Evolutionary conservation across 768 basidiomycete species (phyloP), one percentile per base, ranked within the genome.

Genomic region (Fistulinella prunicolor): DNA sequence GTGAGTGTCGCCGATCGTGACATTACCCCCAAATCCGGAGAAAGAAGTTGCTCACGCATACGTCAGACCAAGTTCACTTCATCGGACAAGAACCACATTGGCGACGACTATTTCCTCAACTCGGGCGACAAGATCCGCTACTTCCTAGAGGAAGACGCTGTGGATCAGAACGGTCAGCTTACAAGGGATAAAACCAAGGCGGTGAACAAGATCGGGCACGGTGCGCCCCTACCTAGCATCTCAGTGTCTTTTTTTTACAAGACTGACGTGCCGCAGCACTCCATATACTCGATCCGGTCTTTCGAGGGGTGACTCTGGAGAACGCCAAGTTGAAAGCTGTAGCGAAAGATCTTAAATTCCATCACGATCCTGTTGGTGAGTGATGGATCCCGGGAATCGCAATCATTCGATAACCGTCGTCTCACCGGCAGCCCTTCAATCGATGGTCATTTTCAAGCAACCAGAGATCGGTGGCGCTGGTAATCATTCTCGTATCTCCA

Each of bases 381-480:
- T 62, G 20, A 6, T 6, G 21, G 23, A n/a, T 32, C 3, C 9
- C 6, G 28, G 35, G 38, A 12, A 10, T 22, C 17, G 21, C 6
- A 2, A 9, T 30, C 13, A 20, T 19, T 38, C n/a, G 44, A 39
- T 32, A 19, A 44, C 19, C 21, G 9, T 19, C 16, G 20, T 19
- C 26, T n/a, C n/a, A n/a, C n/a, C n/a, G n/a, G n/a, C 20, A 87
- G 94, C 89, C 2, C 72, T 94, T 26, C 93, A 95, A 62, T 91
- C 89, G 3, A 96, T 96, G 94, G 75, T 95, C 26, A 99, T 98
- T 51, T 93, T 86, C 59, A 98, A 98, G 68, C 94, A 97, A 62
- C 83, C 89, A 5, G 76, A 85, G 46, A 94, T 98, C 21, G 95
- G 96, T 2, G 93, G 93, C 2, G 83, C 89, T 80, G 93, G 93